These are phyloP conservation scores for Populus hybrid DNA, from an alignment of 441 rosid species.

Conservation along the genomic window DNA sequence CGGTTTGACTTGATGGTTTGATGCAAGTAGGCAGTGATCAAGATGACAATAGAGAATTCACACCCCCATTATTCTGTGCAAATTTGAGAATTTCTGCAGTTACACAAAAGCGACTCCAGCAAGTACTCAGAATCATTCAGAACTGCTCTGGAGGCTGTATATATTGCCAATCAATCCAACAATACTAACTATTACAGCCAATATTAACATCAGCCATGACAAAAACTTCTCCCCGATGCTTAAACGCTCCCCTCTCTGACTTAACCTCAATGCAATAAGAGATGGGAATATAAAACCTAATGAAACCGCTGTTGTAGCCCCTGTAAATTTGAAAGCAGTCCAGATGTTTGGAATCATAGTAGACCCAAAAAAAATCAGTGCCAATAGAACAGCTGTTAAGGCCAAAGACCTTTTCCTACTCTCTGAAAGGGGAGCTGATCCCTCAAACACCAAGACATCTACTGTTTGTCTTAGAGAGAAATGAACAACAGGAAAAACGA, in stretches of 20 bases:
- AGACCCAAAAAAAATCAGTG: no score
- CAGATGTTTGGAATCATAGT: no score
- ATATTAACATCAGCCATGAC: constrained; percentile 68
- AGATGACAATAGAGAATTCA: background rate
- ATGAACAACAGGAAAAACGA: no score
- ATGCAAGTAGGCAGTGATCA: constrained; percentile 5
- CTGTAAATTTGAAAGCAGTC: no score
- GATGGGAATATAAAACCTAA: no score
- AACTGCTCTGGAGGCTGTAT: constrained; percentile 53
- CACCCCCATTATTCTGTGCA: background rate
- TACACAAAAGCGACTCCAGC: background rate
- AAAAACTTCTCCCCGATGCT: constrained; percentile 44
- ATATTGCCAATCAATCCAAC: constrained; percentile 74
- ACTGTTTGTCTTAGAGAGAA: no score
- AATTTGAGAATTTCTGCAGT: background rate
- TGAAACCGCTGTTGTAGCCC: no score
- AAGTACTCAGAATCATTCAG: constrained; percentile 31
- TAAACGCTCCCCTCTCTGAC: constrained; percentile 47
- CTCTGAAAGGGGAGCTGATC: no score
- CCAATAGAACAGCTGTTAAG: no score
- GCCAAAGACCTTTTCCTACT: no score
- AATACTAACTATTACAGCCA: constrained; percentile 68
- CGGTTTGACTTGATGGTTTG: background rate
- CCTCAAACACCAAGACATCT: no score
- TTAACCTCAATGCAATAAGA: constrained; percentile 63